Evolutionary conservation across 139 green algal genomes (phyloP).

Genomic region (Tetraselmis striata): DNA sequence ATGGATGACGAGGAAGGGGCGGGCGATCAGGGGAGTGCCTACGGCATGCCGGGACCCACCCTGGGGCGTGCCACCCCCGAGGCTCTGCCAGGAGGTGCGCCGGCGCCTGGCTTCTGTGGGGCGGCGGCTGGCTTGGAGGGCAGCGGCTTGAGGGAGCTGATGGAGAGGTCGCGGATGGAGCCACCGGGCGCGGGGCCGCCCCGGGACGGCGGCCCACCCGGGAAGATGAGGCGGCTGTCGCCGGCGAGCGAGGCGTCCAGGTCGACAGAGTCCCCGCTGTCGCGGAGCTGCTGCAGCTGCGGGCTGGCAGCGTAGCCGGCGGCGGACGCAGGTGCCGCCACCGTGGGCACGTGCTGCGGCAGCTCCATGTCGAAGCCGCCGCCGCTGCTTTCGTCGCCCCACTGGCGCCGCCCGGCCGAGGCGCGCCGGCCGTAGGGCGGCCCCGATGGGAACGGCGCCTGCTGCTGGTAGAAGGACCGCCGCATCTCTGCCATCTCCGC

Average conservation of each 20-base stretch:
- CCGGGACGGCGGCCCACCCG: not conserved
- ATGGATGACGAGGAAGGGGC: too few species aligned
- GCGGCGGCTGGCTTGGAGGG: too few species aligned
- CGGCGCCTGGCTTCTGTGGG: too few species aligned
- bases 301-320: not conserved
- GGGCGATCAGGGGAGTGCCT: too few species aligned
- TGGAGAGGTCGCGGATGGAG: not conserved
- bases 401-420: not conserved
- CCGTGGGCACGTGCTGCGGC: not conserved
- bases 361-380: not conserved
- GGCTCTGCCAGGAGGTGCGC: not conserved
- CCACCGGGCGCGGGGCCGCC: too few species aligned
- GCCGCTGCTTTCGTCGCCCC: not conserved
- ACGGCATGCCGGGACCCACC: too few species aligned
- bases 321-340: not conserved
- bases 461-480: not conserved
- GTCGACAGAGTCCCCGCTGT: not conserved
- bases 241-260: not conserved
- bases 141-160: not conserved
- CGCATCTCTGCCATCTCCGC: not conserved
- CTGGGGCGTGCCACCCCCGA: not conserved
- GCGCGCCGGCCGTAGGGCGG: not conserved
- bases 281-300: not conserved
- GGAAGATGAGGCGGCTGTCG: not conserved
- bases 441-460: too few species aligned